Percentiles rank a stretch among this genome's conserved stretches.
Conservation (phyloP, 1,284 basidiomycete species). For the Trichosporon sp. region DNA sequence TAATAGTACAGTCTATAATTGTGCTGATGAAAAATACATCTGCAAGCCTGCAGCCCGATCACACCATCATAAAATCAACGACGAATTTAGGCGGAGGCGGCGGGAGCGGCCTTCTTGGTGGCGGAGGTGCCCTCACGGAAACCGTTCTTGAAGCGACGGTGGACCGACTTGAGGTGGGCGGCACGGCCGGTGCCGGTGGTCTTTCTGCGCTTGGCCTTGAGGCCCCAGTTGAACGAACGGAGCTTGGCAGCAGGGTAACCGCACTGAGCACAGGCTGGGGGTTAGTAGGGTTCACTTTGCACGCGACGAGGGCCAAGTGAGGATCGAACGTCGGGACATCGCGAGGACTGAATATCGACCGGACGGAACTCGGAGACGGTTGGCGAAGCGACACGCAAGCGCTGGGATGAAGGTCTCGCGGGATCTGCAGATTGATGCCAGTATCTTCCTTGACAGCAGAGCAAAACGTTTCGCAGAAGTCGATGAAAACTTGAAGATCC, state of each 20-base stretch:
- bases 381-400: too few relatives aligned
- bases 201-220: constrained; percentile 99
- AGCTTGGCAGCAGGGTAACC: constrained; percentile 95
- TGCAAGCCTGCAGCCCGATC: constrained; percentile 3
- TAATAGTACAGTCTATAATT: neutral
- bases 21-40: constrained; percentile 5
- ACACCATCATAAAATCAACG: constrained; percentile 1
- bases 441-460: too few relatives aligned
- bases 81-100: constrained; percentile 13
- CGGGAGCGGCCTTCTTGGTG: constrained; percentile 50
- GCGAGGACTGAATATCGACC: neutral
- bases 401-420: too few relatives aligned
- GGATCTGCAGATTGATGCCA: too few relatives aligned
- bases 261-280: constrained; percentile 82
- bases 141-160: constrained; percentile 95
- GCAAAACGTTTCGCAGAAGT: too few relatives aligned
- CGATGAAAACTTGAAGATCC: too few relatives aligned
- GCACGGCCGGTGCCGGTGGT: constrained; percentile 94
- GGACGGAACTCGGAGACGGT: neutral
- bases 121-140: constrained; percentile 69
- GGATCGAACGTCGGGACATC: neutral
- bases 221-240: constrained; percentile 94
- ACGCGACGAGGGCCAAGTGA: neutral
- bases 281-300: constrained; percentile 1
- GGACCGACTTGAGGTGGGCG: constrained; percentile 86